phyloP scores from a whole-genome alignment of 2,329 filamentous ascomycete species.

The Fonsecaea pugnacius region DNA sequence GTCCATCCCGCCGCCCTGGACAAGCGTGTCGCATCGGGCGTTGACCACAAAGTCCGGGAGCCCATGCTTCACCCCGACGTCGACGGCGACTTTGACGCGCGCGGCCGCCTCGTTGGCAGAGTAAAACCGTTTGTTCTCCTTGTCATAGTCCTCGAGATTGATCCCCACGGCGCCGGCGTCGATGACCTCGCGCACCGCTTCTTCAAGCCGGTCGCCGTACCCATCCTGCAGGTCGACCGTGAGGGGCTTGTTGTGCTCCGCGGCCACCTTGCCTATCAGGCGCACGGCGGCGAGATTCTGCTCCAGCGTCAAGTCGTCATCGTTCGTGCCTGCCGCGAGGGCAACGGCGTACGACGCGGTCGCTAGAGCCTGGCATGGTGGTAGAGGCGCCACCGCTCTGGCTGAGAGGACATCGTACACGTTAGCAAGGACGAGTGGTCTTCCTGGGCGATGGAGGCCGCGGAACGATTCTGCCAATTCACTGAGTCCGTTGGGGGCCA shows the following conservation, averaged over 20 bases:
- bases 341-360: conserved; percentile 60
- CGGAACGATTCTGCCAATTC: conserved; percentile 42
- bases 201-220: conserved; percentile 55
- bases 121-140: conserved; percentile 44
- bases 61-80: conserved; percentile 52
- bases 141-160: conserved; percentile 63
- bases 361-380: conserved; percentile 51
- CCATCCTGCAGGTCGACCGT: conserved; percentile 66
- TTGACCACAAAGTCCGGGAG: conserved; percentile 62
- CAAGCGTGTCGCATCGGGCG: conserved; percentile 62
- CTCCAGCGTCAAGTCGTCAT: conserved; percentile 56
- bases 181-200: conserved; percentile 54
- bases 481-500: conserved; percentile 6
- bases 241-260: conserved; percentile 52
- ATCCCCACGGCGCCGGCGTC: conserved; percentile 59
- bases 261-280: conserved; percentile 52
- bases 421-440: conserved; percentile 61
- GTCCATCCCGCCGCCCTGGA: conserved; percentile 45
- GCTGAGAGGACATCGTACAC: conserved; percentile 61
- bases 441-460: conserved; percentile 56
- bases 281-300: conserved; percentile 57
- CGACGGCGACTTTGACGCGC: conserved; percentile 52
- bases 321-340: conserved; percentile 49
- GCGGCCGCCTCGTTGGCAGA: conserved; percentile 52
- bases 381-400: conserved; percentile 49